Percentiles rank a stretch among this genome's conserved stretches.
Evolutionary conservation across 1,284 basidiomycete species (phyloP).

Genomic region (Anthracocystis panici-leucophaei): DNA sequence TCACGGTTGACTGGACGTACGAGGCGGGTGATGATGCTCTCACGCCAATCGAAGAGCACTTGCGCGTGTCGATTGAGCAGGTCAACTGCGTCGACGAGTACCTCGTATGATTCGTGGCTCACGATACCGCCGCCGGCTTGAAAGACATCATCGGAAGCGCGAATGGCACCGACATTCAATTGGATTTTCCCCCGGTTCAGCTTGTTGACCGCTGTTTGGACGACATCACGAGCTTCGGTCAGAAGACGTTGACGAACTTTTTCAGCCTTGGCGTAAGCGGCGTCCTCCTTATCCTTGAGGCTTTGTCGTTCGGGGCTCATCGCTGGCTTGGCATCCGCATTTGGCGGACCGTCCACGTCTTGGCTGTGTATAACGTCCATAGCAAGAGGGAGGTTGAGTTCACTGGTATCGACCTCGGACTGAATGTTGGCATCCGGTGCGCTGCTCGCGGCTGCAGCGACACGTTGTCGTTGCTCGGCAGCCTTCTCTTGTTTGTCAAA

Average conservation of each 20-base stretch:
- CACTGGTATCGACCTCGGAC: not conserved
- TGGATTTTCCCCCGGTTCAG: constrained; percentile 17
- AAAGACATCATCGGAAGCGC: constrained; percentile 24
- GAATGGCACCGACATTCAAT: constrained; percentile 5
- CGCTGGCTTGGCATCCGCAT: not conserved
- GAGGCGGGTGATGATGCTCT: constrained; percentile 49
- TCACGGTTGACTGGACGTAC: constrained; percentile 62
- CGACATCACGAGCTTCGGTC: constrained; percentile 44
- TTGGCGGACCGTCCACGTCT: not conserved
- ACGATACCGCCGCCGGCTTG: constrained; percentile 35
- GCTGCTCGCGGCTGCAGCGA: not conserved
- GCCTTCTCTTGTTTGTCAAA: constrained; percentile 27
- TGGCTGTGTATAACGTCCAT: no score
- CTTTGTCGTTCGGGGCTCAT: constrained; percentile 35
- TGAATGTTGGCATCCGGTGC: not conserved
- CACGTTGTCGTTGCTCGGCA: not conserved
- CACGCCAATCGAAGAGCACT: constrained; percentile 56
- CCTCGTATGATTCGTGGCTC: constrained; percentile 15
- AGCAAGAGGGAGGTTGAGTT: not conserved
- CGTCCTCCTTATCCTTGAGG: constrained; percentile 53
- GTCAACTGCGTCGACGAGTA: constrained; percentile 5
- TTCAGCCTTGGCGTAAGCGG: constrained; percentile 59
- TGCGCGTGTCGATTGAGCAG: constrained; percentile 56
- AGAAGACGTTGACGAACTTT: constrained; percentile 58
- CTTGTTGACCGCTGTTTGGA: constrained; percentile 35